Conservation (phyloP, 2,329 filamentous ascomycete genomes). For the Neonectria ditissima region DNA sequence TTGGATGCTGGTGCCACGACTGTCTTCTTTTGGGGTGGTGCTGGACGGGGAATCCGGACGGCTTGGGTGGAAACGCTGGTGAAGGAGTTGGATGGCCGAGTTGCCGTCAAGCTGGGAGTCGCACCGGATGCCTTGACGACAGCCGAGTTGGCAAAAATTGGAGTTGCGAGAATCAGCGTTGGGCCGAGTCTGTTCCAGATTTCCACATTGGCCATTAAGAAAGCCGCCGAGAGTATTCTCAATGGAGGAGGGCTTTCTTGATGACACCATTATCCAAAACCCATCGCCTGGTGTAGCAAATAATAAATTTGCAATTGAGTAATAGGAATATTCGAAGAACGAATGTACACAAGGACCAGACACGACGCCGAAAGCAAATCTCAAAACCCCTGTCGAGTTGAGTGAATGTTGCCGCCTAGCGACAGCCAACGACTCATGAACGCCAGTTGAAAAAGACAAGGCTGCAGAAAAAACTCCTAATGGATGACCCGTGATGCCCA, state of each 20-base stretch:
- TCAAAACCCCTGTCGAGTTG: not conserved
- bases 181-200: constrained; percentile 60
- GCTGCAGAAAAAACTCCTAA: not conserved
- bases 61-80: constrained; percentile 62
- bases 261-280: not conserved
- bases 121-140: constrained; percentile 55
- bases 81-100: constrained; percentile 59
- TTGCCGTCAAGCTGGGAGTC: constrained; percentile 60
- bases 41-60: constrained; percentile 54
- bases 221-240: constrained; percentile 49
- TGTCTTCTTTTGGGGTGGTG: constrained; percentile 70
- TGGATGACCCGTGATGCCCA: too few relatives aligned
- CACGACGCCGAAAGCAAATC: not conserved
- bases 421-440: not conserved
- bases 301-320: not conserved
- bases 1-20: constrained; percentile 69
- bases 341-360: not conserved
- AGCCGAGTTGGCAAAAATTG: constrained; percentile 58
- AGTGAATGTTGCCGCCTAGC: not conserved
- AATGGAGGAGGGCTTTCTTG: constrained; percentile 36
- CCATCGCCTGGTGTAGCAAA: too few relatives aligned
- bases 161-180: constrained; percentile 67
- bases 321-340: not conserved
- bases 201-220: constrained; percentile 54
- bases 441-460: not conserved